A percentile compares a stretch with the other conserved stretches of the same genome.
Conservation (phyloP, 2,329 filamentous ascomycete species). For the Hypoxylon sp. region DNA sequence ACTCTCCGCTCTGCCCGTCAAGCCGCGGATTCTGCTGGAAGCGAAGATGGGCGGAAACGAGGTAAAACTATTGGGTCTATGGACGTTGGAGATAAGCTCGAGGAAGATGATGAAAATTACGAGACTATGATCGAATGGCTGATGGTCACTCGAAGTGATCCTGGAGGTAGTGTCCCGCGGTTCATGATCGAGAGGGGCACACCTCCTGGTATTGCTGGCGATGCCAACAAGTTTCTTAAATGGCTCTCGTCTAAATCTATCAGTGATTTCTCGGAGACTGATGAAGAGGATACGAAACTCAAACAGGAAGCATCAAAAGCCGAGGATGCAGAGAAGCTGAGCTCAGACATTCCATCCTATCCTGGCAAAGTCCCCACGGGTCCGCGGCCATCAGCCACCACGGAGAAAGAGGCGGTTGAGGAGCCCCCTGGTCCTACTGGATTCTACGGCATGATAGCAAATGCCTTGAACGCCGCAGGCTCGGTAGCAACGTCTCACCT, state of each 20-base stretch:
- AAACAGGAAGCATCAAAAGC: conserved; percentile 51
- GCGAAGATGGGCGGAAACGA: conserved; percentile 55
- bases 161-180: conserved; percentile 87
- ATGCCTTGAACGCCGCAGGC: conserved; percentile 66
- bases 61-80: conserved; percentile 47
- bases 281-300: conserved; percentile 39
- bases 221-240: conserved; percentile 85
- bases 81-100: conserved; percentile 51
- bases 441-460: conserved; percentile 69
- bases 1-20: conserved; percentile 60
- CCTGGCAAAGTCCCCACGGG: conserved; percentile 26
- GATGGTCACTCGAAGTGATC: conserved; percentile 92
- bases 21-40: conserved; percentile 46
- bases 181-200: conserved; percentile 95
- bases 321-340: conserved; percentile 49
- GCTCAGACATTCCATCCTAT: conserved; percentile 46
- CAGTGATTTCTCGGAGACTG: conserved; percentile 54
- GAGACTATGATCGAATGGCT: conserved; percentile 82
- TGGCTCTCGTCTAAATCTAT: conserved; percentile 70
- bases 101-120: conserved; percentile 53
- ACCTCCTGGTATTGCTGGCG: conserved; percentile 82
- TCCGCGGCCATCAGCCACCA: conserved; percentile 43
- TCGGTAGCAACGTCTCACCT: conserved; percentile 66
- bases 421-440: conserved; percentile 60
- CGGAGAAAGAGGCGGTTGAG: conserved; percentile 39